These are phyloP conservation scores for Gossypium raimondii DNA, from an alignment of 345 rosid genomes.

Conservation along the genomic window DNA sequence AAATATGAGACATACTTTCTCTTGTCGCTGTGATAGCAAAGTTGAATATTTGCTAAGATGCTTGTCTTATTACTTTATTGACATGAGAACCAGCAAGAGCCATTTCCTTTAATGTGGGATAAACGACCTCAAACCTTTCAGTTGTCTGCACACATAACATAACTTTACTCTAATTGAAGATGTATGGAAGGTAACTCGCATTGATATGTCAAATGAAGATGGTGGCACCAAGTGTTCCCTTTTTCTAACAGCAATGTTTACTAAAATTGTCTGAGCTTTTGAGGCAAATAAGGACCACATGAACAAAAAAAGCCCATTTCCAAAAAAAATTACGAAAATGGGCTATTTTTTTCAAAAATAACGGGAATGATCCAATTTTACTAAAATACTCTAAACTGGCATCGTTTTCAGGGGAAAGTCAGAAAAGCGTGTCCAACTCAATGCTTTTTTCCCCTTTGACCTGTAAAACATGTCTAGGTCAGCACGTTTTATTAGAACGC, in stretches of 20 bases:
- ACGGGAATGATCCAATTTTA: no score
- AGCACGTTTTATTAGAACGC: no score
- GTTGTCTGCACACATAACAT: constrained; percentile 38
- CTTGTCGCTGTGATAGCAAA: constrained; percentile 53
- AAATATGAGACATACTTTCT: constrained; percentile 42
- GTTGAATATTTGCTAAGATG: constrained; percentile 15
- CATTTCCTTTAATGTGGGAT: no score
- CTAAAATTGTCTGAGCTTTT: constrained; percentile 56
- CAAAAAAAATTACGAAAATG: no score
- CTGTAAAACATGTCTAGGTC: no score
- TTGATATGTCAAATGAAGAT: constrained; percentile 48
- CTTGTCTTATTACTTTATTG: no score
- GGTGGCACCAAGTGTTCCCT: constrained; percentile 68
- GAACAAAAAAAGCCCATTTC: no score
- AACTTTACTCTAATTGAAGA: constrained; percentile 48
- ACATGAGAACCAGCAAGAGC: no score
- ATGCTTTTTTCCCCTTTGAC: no score
- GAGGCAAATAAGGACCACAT: constrained; percentile 18
- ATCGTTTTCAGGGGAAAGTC: no score
- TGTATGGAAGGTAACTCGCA: constrained; percentile 56
- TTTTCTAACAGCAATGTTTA: constrained; percentile 60
- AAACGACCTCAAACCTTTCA: no score
- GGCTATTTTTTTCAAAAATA: rapidly evolving
- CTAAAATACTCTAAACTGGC: rapidly evolving
- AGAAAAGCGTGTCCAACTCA: no score